Base-by-base conservation (phyloP, 2,329 filamentous ascomycete genomes). In the Pseudogymnoascus sp. region DNA sequence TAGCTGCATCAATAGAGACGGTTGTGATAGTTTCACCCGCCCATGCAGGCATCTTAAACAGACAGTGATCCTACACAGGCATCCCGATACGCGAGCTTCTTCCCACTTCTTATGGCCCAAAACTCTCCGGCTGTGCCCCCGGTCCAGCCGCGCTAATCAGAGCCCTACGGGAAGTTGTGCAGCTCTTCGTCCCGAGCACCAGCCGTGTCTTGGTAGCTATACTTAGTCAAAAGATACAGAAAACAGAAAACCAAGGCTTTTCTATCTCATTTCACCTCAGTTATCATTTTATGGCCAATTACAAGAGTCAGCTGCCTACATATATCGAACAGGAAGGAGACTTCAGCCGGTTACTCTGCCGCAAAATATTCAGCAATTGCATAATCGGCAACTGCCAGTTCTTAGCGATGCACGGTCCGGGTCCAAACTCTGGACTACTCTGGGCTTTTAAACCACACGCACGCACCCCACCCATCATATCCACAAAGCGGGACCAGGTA, bases 371-470 rank as follows among this genome's bases (percentile, higher is more conserved):
- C 2, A 7, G 29, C 5, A 0, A 21, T 31, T 33, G 47, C 47
- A 54, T 17, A 17, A 54, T 54, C 47, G 44, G 11, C 26, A 17
- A n/a, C 21, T 33, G 29, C 17, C 29, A 17, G 17, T 9, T 33
- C n/a, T 54, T 54, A 33, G 47, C 47, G 26, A 17, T 54, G 47
- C 47, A 54, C 26, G 47, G 47, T 31, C 47, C 44, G n/a, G 26
- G 26, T 13, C 29, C n/a, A 54, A 11, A 6, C 15, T 54, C 29
- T 54, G 29, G 47, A 54, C n/a, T 4, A 4, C n/a, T 33, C 47
- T 54, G 47, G 47, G 10, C 47, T 17, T 8, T 54, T 15, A 24
- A 31, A 29, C 26, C 3, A 15, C 13, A 26, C 5, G 13, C 26
- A 17, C 26, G 5, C 13, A 54, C 29, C 47, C 29, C 47, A 54